Evolutionary conservation across 73 alveolate genomes (phyloP), one percentile per base, ranked within the genome.

Genomic region (Halteria grandinella): DNA sequence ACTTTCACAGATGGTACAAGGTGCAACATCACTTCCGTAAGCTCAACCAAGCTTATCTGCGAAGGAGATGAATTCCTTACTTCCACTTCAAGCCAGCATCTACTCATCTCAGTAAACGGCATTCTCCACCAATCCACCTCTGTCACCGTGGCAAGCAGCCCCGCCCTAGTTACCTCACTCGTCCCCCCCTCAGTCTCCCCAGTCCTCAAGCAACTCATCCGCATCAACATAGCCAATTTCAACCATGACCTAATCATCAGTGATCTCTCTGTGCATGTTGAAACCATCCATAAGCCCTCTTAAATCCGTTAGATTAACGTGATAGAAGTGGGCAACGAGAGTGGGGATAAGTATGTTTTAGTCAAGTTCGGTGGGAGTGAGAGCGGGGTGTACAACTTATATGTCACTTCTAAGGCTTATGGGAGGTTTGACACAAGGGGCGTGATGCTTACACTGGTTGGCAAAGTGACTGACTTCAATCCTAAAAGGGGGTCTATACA

Each of bases 1-100:
- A 39, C 60, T 18, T 27, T 64, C 33, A 41, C 79, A 8, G 79
- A 64, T 64, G 64, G 64, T 4, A 64, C 79, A 8, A 3, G 6
- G 23, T 64, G 79, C 41, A 23, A 44, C 14, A 53, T 44, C 21
- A 7, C 25, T 4, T 15, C 55, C 7, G 1, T 64, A n/a, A 6
- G 66, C 32, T 33, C 79, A n/a, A 64, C 79, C n/a, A 12, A 64
- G 17, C 45, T 64, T 0, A 64, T 11, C n/a, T 64, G 79, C 34
- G 3, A 40, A 6, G 5, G 47, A 5, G n/a, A 18, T 36, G 23
- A 18, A 39, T 60, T 60, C 41, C n/a, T n/a, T n/a, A n/a, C n/a
- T n/a, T n/a, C n/a, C n/a, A n/a, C n/a, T n/a, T n/a, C n/a, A n/a
- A n/a, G n/a, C n/a, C n/a, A n/a, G n/a, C n/a, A n/a, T n/a, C n/a